Conservation (phyloP, 768 basidiomycete genomes). For the Kwoniella dejecticola region DNA sequence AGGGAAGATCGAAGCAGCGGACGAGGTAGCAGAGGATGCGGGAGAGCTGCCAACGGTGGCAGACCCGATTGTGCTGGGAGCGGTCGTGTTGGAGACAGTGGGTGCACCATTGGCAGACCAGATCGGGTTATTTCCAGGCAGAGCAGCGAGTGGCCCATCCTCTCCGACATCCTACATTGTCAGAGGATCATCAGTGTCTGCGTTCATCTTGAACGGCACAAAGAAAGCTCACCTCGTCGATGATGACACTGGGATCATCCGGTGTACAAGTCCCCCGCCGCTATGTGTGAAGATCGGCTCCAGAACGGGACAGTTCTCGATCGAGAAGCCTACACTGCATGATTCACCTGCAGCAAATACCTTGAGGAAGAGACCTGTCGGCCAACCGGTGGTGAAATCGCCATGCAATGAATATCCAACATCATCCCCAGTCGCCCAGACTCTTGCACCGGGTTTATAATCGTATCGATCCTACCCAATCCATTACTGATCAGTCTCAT, state of each 20-base stretch:
- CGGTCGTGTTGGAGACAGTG: not conserved
- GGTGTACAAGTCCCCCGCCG: slow-evolving; percentile 20
- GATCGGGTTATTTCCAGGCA: slow-evolving; percentile 18
- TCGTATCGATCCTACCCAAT: slow-evolving; percentile 46
- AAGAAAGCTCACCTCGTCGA: slow-evolving; percentile 37
- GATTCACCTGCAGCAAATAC: slow-evolving; percentile 23
- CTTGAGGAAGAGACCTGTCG: slow-evolving; percentile 27
- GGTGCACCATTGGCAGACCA: slow-evolving; percentile 17
- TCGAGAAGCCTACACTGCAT: slow-evolving; percentile 30
- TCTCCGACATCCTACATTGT: slow-evolving; percentile 7
- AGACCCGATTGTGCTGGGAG: not conserved
- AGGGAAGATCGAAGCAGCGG: not conserved
- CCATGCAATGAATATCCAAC: slow-evolving; percentile 41
- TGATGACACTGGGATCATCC: slow-evolving; percentile 23
- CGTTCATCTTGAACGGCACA: not conserved
- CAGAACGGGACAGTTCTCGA: slow-evolving; percentile 31
- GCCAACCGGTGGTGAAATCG: slow-evolving; percentile 47
- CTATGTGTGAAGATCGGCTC: slow-evolving; percentile 8
- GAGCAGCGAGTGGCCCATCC: slow-evolving; percentile 1
- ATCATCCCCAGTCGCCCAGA: slow-evolving; percentile 53
- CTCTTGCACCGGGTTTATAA: slow-evolving; percentile 45
- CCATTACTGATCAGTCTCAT: no score
- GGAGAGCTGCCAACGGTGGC: not conserved
- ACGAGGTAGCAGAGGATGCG: slow-evolving; percentile 1
- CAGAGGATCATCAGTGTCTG: not conserved